Base-by-base conservation (phyloP, 768 basidiomycete genomes). In the Artomyces pyxidatus region DNA sequence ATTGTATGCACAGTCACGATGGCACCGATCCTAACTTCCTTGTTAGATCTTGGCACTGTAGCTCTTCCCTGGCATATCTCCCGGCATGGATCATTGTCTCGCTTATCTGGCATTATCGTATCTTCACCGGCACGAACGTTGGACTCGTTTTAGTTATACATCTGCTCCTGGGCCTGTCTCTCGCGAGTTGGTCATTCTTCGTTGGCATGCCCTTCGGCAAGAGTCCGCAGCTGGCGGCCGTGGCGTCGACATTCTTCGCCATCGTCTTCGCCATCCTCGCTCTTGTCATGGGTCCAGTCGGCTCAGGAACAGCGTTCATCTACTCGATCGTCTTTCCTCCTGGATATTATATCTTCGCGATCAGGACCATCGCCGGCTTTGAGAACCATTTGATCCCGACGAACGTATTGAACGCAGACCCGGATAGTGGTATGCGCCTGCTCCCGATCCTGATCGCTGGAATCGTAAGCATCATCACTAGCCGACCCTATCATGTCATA, bases 321-420 rank as follows among this genome's bases (percentile, higher is more conserved):
- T 83, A 85, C 58, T 76, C 83, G 2, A 59, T 88, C 41, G 57
- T 88, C 21, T 88, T 88, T 58, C 88, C 88, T 0, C 85, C 88
- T 1, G 75, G 77, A 10, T 88, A 81, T 63, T 89, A 85, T 55
- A 72, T 86, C 19, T 88, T 88, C 57, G 78, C 78, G 6, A 76
- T 80, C 8, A 75, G 83, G 39, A 77, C 78, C 1, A 75, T 89
- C 1, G 74, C 76, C 46, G 83, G 83, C 11, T 88, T 74, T 57
- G 86, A 90, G 64, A 75, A 73, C 45, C 68, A 80, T 46, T 68
- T 72, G 48, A 63, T 76, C 26, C 62, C 77, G 2, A 78, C 84
- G 0, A 73, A 82, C 56, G 61, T 74, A 7, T 48, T 83, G 22
- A 67, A 74, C 28, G 68, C 71, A 0, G 84, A 87, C 62, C 85